Evolutionary conservation across 148 eudicot species (phyloP).

Genomic region (Persicaria tinctoria): DNA sequence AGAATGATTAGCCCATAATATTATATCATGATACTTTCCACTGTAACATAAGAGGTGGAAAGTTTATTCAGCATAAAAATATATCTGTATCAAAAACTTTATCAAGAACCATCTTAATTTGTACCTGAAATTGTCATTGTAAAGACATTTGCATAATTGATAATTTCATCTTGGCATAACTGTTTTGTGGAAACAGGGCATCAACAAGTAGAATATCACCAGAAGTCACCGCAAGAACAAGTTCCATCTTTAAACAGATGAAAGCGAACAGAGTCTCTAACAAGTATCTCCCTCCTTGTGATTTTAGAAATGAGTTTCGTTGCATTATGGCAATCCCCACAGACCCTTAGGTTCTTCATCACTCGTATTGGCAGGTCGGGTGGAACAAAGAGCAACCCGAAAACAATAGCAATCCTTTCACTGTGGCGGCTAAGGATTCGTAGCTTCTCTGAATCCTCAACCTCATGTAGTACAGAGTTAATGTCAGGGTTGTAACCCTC

Average conservation of each 20-base stretch:
- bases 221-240: slow-evolving; percentile 98
- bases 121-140: slow-evolving; percentile 94
- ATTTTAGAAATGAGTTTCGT: slow-evolving; percentile 84
- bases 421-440: slow-evolving; percentile 75
- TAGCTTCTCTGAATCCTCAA: slow-evolving; percentile 71
- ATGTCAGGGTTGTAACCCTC: slow-evolving; percentile 75
- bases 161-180: slow-evolving; percentile 95
- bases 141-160: slow-evolving; percentile 89
- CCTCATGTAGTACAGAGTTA: slow-evolving; percentile 67
- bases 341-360: slow-evolving; percentile 87
- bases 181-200: slow-evolving; percentile 37
- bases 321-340: slow-evolving; percentile 83
- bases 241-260: slow-evolving; percentile 89
- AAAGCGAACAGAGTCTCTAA: slow-evolving; percentile 86
- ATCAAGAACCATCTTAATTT: neutral
- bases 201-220: slow-evolving; percentile 26
- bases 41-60: too few species aligned
- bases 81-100: neutral
- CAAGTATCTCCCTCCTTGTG: slow-evolving; percentile 85
- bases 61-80: too few species aligned
- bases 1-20: too few species aligned
- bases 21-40: too few species aligned
- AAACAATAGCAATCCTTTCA: slow-evolving; percentile 92
- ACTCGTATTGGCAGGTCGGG: slow-evolving; percentile 62
- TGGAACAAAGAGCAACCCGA: slow-evolving; percentile 77